phyloP scores from a whole-genome alignment of 805 yeast species.

The Cyberlindnera mississippiensis region DNA sequence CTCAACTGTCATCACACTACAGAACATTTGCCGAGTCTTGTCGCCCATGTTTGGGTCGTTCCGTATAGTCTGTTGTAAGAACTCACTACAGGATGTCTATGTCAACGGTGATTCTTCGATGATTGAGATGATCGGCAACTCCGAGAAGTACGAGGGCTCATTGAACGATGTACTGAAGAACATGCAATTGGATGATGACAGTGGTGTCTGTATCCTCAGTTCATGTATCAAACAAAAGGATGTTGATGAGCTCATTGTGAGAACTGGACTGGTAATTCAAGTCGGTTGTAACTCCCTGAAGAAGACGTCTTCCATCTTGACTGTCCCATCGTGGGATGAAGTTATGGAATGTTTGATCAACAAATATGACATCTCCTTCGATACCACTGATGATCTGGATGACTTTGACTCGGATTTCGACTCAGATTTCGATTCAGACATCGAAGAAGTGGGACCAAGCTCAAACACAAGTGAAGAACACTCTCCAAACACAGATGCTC shows the following conservation, averaged over 20 bases:
- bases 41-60: constrained; percentile 13
- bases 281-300: constrained; percentile 5
- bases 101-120: constrained; percentile 3
- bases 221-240: constrained; percentile 5
- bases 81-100: constrained; percentile 8
- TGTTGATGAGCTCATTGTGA: constrained; percentile 10
- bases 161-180: neutral
- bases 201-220: constrained; percentile 17
- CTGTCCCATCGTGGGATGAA: constrained; percentile 22
- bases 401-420: constrained; percentile 16
- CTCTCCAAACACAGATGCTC: constrained; percentile 7
- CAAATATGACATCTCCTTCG: constrained; percentile 16
- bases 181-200: constrained; percentile 3
- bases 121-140: constrained; percentile 4
- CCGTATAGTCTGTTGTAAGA: constrained; percentile 15
- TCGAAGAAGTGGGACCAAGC: constrained; percentile 10
- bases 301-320: constrained; percentile 1
- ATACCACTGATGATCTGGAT: constrained; percentile 17
- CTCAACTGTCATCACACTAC: constrained; percentile 9
- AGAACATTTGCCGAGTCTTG: constrained; percentile 24
- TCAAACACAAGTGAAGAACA: constrained; percentile 3
- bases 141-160: constrained; percentile 1
- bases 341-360: constrained; percentile 25
- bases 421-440: constrained; percentile 17
- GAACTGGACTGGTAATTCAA: constrained; percentile 16